Percentiles rank a stretch among this genome's conserved stretches.
These are phyloP conservation scores for Rhizophagus sp. DNA, from an alignment of 192 early-diverging fungal genomes.

Conservation along the genomic window DNA sequence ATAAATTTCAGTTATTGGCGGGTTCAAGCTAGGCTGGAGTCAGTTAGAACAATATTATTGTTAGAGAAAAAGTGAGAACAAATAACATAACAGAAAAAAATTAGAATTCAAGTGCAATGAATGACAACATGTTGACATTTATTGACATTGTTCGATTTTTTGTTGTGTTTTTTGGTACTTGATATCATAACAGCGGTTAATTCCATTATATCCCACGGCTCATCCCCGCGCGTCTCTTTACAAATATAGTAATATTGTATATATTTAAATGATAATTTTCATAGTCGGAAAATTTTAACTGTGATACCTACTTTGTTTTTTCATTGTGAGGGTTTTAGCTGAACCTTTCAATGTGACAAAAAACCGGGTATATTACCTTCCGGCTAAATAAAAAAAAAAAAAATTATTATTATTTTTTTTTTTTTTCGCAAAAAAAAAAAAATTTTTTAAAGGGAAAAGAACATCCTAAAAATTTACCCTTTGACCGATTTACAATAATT, in stretches of 20 bases:
- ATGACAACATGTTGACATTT: not conserved
- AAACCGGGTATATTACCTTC: not conserved
- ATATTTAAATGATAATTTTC: not conserved
- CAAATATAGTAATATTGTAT: constrained; percentile 1
- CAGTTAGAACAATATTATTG: not conserved
- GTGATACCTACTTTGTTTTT: not conserved
- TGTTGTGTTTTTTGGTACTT: not conserved
- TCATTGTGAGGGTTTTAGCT: not conserved
- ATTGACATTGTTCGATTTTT: not conserved
- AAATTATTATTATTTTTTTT: no score
- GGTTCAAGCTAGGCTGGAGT: not conserved
- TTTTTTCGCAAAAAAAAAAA: no score
- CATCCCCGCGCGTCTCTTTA: not conserved
- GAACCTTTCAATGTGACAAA: not conserved
- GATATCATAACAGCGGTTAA: not conserved
- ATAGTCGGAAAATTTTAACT: not conserved
- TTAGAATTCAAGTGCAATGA: not conserved
- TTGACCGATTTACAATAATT: not conserved
- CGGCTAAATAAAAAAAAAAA: not conserved
- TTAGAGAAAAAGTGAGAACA: not conserved
- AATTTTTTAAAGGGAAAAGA: not conserved
- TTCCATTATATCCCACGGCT: not conserved
- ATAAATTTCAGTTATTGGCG: not conserved
- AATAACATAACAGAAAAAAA: not conserved
- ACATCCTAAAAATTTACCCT: not conserved